Conservation (phyloP, 148 eudicot genomes). For the Camellia granthamiana region DNA sequence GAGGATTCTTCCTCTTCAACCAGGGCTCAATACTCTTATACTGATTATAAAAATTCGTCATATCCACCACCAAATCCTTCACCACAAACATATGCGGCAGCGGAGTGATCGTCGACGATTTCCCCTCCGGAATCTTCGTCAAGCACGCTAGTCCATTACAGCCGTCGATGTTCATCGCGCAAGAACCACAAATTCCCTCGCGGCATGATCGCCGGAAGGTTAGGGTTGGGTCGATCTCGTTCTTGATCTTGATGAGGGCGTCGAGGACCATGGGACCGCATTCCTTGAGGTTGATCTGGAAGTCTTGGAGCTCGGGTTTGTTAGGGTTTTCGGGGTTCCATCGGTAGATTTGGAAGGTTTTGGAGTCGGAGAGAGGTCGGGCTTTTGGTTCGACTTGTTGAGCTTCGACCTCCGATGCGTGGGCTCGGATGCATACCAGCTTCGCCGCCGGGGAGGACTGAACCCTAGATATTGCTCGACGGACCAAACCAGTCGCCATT, state of each 20-base stretch:
- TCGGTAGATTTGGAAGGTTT: constrained; percentile 88
- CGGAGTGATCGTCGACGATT: constrained; percentile 55
- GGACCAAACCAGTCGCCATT: constrained; percentile 62
- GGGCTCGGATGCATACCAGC: constrained; percentile 26
- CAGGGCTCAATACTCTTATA: constrained; percentile 98
- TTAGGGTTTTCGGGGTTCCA: constrained; percentile 78
- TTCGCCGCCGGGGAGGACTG: constrained; percentile 31
- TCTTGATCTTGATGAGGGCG: constrained; percentile 92
- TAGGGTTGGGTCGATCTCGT: constrained; percentile 82
- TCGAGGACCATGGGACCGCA: constrained; percentile 98
- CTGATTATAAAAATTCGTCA: constrained; percentile 95
- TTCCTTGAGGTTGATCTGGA: constrained; percentile 77
- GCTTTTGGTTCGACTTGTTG: constrained; percentile 16
- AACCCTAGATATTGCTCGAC: constrained; percentile 34
- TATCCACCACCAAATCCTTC: constrained; percentile 95
- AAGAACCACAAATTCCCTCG: constrained; percentile 93
- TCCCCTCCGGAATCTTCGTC: constrained; percentile 54
- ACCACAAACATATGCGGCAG: constrained; percentile 96
- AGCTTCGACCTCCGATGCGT: constrained; percentile 41
- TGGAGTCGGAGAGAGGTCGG: constrained; percentile 14
- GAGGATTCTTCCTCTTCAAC: constrained; percentile 79
- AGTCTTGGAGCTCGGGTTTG: constrained; percentile 61
- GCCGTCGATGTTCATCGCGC: constrained; percentile 98
- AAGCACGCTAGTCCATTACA: constrained; percentile 87
- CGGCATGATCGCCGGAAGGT: constrained; percentile 95